phyloP scores from a whole-genome alignment of 2,329 filamentous ascomycete genomes.

The Aureobasidium musti region DNA sequence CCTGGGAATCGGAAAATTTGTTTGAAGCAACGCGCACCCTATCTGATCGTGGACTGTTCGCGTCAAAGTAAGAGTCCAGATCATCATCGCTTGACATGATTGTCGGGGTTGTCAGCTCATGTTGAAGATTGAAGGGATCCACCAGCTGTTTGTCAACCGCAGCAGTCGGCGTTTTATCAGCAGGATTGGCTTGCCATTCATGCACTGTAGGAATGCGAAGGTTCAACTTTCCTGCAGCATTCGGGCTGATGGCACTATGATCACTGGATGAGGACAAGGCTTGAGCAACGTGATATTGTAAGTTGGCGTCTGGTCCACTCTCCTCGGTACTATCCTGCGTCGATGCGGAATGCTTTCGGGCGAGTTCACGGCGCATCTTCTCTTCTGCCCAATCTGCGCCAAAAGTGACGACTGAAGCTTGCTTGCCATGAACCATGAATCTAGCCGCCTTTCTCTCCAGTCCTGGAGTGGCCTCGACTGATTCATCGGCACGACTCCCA shows the following conservation, averaged over 20 bases:
- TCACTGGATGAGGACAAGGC: not conserved
- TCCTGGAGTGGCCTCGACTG: slow-evolving; percentile 61
- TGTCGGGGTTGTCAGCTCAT: slow-evolving; percentile 10
- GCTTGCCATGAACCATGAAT: slow-evolving; percentile 97
- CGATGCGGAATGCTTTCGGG: slow-evolving; percentile 1
- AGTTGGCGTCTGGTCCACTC: slow-evolving; percentile 20
- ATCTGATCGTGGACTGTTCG: slow-evolving; percentile 16
- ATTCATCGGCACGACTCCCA: slow-evolving; percentile 55
- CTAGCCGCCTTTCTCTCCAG: slow-evolving; percentile 79
- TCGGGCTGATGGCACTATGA: not conserved
- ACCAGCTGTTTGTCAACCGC: not conserved
- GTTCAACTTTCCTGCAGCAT: not conserved
- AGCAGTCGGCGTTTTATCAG: slow-evolving; percentile 18
- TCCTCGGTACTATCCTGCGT: slow-evolving; percentile 16
- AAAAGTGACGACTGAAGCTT: slow-evolving; percentile 96
- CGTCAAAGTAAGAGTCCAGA: slow-evolving; percentile 28
- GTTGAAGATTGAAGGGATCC: slow-evolving; percentile 9
- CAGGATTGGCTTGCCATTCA: slow-evolving; percentile 13
- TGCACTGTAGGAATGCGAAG: not conserved
- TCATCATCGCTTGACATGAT: slow-evolving; percentile 22
- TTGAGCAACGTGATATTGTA: slow-evolving; percentile 17
- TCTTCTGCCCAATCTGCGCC: slow-evolving; percentile 79
- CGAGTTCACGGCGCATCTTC: slow-evolving; percentile 39
- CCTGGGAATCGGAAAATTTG: not conserved
- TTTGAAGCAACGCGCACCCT: not conserved